Evolutionary conservation across 768 basidiomycete species (phyloP).

Genomic region (Trametes cubensis): DNA sequence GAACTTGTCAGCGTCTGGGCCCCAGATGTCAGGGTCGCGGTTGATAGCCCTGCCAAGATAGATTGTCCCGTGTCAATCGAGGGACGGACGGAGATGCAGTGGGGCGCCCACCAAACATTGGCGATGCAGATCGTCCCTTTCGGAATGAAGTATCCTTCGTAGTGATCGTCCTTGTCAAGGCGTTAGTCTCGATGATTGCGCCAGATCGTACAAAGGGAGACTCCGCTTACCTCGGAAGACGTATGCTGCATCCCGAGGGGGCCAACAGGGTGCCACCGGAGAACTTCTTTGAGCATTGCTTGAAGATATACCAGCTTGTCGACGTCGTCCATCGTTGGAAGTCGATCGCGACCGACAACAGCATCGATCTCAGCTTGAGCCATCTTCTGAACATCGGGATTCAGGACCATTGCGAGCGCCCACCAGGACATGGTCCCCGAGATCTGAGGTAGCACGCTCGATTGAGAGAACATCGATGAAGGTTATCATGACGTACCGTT

Average conservation of each 20-base stretch:
- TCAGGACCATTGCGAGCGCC: constrained; percentile 42
- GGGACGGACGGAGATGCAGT: constrained; percentile 12
- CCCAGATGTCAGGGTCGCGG: constrained; percentile 46
- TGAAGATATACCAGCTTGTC: constrained; percentile 9
- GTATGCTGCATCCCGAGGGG: constrained; percentile 16
- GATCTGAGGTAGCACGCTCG: constrained; percentile 34
- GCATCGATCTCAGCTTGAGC: constrained; percentile 46
- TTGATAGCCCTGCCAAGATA: constrained; percentile 49
- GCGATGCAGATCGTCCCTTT: constrained; percentile 20
- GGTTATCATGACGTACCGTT: neutral
- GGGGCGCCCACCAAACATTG: constrained; percentile 19
- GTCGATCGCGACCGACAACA: constrained; percentile 40
- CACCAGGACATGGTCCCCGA: constrained; percentile 43
- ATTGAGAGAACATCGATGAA: no score
- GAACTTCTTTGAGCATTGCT: constrained; percentile 14
- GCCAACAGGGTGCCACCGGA: constrained; percentile 11
- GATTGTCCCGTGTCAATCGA: constrained; percentile 47
- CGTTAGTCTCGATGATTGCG: no score
- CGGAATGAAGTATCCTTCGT: constrained; percentile 22
- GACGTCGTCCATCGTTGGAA: constrained; percentile 24
- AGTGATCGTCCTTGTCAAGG: constrained; percentile 16
- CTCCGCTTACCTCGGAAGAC: neutral
- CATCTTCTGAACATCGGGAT: constrained; percentile 40
- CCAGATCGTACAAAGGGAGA: no score
- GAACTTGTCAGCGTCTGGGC: constrained; percentile 19